Percentiles rank a stretch among this genome's conserved stretches.
Evolutionary conservation across 192 early-diverging fungal genomes (phyloP).

Genomic region (Chytriomyces sp.): DNA sequence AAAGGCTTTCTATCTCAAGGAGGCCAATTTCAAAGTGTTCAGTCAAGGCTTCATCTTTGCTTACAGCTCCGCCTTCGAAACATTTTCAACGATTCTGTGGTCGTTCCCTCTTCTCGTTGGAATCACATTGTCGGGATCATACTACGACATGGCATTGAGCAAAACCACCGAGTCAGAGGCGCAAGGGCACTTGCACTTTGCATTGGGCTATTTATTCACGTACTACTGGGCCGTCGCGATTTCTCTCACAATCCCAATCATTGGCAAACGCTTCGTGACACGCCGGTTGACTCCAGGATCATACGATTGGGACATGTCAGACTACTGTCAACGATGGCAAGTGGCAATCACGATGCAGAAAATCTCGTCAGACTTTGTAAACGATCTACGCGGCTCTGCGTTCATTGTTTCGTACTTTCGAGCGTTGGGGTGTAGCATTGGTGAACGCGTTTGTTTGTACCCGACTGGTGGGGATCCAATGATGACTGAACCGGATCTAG

Average conservation of each 20-base stretch:
- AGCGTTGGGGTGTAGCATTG: conserved; percentile 49
- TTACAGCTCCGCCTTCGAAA: background rate
- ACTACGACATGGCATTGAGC: background rate
- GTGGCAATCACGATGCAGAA: conserved; percentile 43
- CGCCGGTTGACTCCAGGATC: conserved; percentile 44
- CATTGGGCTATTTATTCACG: background rate
- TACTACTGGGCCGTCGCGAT: background rate
- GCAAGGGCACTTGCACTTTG: conserved; percentile 8
- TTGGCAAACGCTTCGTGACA: conserved; percentile 47
- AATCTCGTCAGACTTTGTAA: conserved; percentile 42
- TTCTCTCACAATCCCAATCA: conserved; percentile 13
- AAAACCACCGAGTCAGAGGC: background rate
- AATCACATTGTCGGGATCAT: conserved; percentile 2
- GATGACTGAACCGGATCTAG: conserved; percentile 58
- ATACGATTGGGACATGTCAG: conserved; percentile 55
- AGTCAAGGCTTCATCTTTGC: conserved; percentile 13
- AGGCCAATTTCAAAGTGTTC: conserved; percentile 43
- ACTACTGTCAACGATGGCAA: conserved; percentile 58
- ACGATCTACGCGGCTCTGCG: conserved; percentile 40
- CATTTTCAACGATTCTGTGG: conserved; percentile 1
- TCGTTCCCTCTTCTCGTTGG: background rate
- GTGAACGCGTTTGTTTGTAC: conserved; percentile 50
- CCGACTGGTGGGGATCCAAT: conserved; percentile 56
- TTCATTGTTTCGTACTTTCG: conserved; percentile 54
- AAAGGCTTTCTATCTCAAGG: conserved; percentile 48